Percentiles rank a stretch among this genome's conserved stretches.
These are phyloP conservation scores for Graphilbum fragrans DNA, from an alignment of 2,329 filamentous ascomycete genomes.

Conservation along the genomic window DNA sequence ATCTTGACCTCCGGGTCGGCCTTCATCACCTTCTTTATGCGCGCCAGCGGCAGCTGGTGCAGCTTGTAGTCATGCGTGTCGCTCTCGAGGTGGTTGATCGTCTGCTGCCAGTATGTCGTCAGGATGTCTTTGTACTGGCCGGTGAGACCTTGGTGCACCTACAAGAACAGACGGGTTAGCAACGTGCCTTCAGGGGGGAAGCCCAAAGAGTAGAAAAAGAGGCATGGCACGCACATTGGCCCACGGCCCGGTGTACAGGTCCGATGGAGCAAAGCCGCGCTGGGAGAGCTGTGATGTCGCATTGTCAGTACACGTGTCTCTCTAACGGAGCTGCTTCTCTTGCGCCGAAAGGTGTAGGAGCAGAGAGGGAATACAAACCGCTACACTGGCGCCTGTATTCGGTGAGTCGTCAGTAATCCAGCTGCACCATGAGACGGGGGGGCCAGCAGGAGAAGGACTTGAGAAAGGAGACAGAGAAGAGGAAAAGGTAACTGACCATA, in stretches of 20 bases:
- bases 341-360: neutral
- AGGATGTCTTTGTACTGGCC: slow-evolving; percentile 93
- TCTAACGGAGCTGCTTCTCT: no score
- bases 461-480: neutral
- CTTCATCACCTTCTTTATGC: slow-evolving; percentile 99
- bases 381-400: slow-evolving; percentile 50
- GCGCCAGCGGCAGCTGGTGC: slow-evolving; percentile 89
- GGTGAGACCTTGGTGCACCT: slow-evolving; percentile 91
- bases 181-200: slow-evolving; percentile 50
- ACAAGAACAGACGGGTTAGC: neutral
- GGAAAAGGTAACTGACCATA: slow-evolving; percentile 46
- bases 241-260: slow-evolving; percentile 90
- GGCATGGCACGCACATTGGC: slow-evolving; percentile 57
- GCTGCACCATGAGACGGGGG: slow-evolving; percentile 5
- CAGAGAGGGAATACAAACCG: slow-evolving; percentile 36
- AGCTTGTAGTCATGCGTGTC: slow-evolving; percentile 98
- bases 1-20: slow-evolving; percentile 98
- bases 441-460: neutral
- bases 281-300: slow-evolving; percentile 56
- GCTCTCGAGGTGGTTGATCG: slow-evolving; percentile 86
- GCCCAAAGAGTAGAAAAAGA: neutral
- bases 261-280: slow-evolving; percentile 80
- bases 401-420: slow-evolving; percentile 10
- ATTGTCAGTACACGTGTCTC: slow-evolving; percentile 9
- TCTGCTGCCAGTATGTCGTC: slow-evolving; percentile 98